Evolutionary conservation across 169 alveolate genomes (phyloP).

Genomic region (Babesia divergens): DNA sequence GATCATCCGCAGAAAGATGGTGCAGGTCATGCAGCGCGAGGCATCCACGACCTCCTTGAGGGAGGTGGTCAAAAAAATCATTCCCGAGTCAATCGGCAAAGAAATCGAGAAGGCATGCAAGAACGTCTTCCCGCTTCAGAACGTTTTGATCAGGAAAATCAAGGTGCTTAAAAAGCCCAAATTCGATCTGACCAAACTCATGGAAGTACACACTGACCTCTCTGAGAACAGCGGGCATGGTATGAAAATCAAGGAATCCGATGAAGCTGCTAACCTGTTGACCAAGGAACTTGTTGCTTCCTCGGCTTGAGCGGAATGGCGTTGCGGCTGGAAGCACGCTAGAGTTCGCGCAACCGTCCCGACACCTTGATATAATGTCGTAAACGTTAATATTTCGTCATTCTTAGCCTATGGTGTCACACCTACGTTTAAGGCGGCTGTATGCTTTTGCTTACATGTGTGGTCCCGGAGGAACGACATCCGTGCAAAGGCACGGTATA

Average conservation of each 20-base stretch:
- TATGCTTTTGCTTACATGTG: no score
- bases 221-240: conserved; percentile 76
- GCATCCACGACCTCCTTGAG: conserved; percentile 90
- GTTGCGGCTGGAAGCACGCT: neutral
- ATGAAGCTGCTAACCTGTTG: conserved; percentile 56
- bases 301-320: conserved; percentile 1
- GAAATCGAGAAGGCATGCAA: conserved; percentile 94
- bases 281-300: conserved; percentile 53
- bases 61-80: conserved; percentile 91
- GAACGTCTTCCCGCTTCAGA: conserved; percentile 94
- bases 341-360: neutral
- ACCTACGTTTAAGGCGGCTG: no score
- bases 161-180: conserved; percentile 96
- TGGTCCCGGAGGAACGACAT: no score
- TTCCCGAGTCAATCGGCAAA: conserved; percentile 94
- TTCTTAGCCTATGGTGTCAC: no score
- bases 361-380: no score
- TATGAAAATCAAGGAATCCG: conserved; percentile 53
- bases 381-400: no score
- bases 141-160: conserved; percentile 93
- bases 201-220: conserved; percentile 86
- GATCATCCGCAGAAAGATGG: conserved; percentile 95
- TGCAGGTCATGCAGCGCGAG: conserved; percentile 91
- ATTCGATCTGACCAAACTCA: conserved; percentile 87
- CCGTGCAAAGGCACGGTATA: no score